A percentile compares a stretch with the other conserved stretches of the same genome.
Conservation (phyloP, 306 rosid genomes). For the Malus sieversii region DNA sequence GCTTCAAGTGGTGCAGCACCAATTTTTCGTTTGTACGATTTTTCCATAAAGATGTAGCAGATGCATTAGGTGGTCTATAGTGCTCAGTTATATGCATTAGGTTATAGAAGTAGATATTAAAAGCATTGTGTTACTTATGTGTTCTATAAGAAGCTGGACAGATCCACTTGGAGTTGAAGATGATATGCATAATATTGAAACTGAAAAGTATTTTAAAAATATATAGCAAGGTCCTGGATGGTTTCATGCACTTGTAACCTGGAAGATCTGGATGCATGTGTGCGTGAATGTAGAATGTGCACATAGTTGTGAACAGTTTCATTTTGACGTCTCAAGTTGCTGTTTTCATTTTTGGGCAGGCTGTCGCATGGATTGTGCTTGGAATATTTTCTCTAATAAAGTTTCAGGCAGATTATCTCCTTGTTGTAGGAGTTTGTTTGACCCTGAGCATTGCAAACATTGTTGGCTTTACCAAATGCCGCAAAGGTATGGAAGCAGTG, state of each 20-base stretch:
- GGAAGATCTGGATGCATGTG: background rate
- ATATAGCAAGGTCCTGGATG: background rate
- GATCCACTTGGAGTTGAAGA: background rate
- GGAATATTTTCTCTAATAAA: constrained; percentile 89
- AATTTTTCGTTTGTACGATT: background rate
- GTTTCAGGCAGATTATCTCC: constrained; percentile 98
- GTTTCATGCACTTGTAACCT: background rate
- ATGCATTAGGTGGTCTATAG: background rate
- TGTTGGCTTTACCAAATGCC: constrained; percentile 93
- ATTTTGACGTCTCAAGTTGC: constrained; percentile 2
- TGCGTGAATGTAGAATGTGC: background rate
- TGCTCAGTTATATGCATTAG: background rate
- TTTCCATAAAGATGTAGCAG: background rate
- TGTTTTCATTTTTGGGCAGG: constrained; percentile 36
- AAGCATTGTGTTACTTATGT: background rate
- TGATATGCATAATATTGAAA: background rate
- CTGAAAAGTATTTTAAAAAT: background rate
- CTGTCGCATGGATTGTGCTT: constrained; percentile 66
- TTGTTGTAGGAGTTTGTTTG: constrained; percentile 90
- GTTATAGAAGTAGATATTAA: background rate
- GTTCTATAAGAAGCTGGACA: background rate
- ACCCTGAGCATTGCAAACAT: constrained; percentile 91
- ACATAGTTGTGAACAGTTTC: background rate
- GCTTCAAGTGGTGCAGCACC: background rate
- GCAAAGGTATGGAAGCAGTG: constrained; percentile 56